phyloP scores from a whole-genome alignment of 371 early-diverging fungal species.

The Rhizopus arrhizus region DNA sequence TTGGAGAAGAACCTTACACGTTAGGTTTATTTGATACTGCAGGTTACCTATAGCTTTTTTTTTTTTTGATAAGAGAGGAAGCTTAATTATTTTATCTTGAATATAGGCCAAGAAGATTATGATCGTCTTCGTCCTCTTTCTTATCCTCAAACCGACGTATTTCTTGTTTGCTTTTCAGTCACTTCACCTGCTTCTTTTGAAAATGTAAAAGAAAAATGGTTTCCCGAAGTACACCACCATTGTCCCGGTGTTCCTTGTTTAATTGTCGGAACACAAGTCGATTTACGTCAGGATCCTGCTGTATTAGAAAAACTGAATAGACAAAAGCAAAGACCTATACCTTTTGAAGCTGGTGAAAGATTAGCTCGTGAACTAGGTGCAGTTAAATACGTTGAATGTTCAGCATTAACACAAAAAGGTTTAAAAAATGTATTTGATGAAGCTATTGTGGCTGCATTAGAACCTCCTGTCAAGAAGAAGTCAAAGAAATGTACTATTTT shows the following conservation, averaged over 20 bases:
- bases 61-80: neutral
- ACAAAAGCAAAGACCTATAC: conserved; percentile 86
- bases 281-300: conserved; percentile 89
- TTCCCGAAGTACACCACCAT: conserved; percentile 94
- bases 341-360: conserved; percentile 81
- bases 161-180: conserved; percentile 95
- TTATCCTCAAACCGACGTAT: conserved; percentile 93
- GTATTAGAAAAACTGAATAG: conserved; percentile 81
- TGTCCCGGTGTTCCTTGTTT: conserved; percentile 97
- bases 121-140: conserved; percentile 96
- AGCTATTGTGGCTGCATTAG: conserved; percentile 96
- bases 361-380: conserved; percentile 90
- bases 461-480: conserved; percentile 87
- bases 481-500: conserved; percentile 78
- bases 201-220: conserved; percentile 89
- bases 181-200: conserved; percentile 94
- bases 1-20: conserved; percentile 87
- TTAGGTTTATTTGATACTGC: conserved; percentile 97
- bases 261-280: conserved; percentile 96
- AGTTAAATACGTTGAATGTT: conserved; percentile 98
- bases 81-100: neutral
- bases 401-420: conserved; percentile 93
- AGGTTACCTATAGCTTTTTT: conserved; percentile 21
- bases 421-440: conserved; percentile 99
- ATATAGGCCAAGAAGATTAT: conserved; percentile 89